Base-by-base conservation (phyloP, 306 rosid genomes). In the Cucumis melo region DNA sequence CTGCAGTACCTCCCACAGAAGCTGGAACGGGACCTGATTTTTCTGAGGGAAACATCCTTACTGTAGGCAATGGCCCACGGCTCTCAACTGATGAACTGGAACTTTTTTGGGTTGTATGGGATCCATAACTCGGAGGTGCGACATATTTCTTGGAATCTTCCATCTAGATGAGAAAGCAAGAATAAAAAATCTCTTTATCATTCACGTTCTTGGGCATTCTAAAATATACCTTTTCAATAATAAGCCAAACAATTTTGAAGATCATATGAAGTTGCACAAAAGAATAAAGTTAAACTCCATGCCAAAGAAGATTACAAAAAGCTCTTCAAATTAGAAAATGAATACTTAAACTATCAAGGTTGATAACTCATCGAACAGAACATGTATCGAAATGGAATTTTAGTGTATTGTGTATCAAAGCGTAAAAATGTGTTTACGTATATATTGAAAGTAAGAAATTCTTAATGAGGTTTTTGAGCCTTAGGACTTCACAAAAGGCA, bases 131-230 rank as follows among this genome's bases (percentile, higher is more conserved):
- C 6, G 92, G 59, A 61, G 92, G 81, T 71, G 96, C 86, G 39
- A 86, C n/a, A 76, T 77, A 85, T 76, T 90, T 92, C 89, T 85
- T 94, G 65, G 96, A 71, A 79, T 94, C 98, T 81, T 94, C 97
- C 93, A 94, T 91, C 98, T 94, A 82, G 63, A 67, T 77, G 64
- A 76, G 46, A 54, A 67, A 58, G 24, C 55, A 24, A 76, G 55
- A 17, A 73, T 80, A 50, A 8, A 41, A 51, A 62, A 38, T 75
- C 36, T 74, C 38, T 14, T 46, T 8, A 48, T 71, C 59, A 46
- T 71, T 71, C 60, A 71, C 5, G 16, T 71, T 71, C 60, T 48
- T 46, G 59, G 76, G 4, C 24, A 48, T 71, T 27, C 24, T 8
- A 48, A 12, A 48, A 48, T 24, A 46, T 19, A 64, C 5, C 9